Base-by-base conservation (phyloP, 345 rosid species). In the Aquilaria yunnanensis region DNA sequence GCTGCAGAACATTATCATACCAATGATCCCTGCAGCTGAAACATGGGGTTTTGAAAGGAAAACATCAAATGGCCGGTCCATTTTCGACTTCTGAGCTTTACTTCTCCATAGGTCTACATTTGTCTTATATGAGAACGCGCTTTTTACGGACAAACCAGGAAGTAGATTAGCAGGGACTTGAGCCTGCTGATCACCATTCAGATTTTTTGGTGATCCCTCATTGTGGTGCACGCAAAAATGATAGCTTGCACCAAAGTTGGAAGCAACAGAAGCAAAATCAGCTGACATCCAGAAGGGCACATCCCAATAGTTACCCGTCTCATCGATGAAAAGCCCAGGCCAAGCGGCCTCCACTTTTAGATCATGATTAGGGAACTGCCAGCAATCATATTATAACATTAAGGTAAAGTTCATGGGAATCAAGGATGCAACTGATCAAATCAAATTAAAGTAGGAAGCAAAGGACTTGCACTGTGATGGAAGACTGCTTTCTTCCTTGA, bases 21-120 rank as follows among this genome's bases (percentile, higher is more conserved):
- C 98, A 41, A 90, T 76, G 62, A 80, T 78, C 48, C 85, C 92
- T 13, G 95, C 80, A 46, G 85, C 90, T 13, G 96, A 80, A 67
- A 88, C 63, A 51, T 81, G 92, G 61, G 98, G 97, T 75, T 80
- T 75, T 10, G 89, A 88, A 47, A 86, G 94, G 59, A 93, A 85
- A 53, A 83, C 32, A 65, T 93, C 98, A 72, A 59, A 90, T 2
- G 97, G 95, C 59, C 84, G 88, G 70, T 80, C 78, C 78, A 59
- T 66, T 80, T 78, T 81, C 57, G 88, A 72, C 81, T 84, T 88
- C 50, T 66, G 67, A 70, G 77, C 83, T 54, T 67, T 75, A 76
- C 92, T 85, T 65, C 86, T 90, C 97, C 99, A 90, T 54, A 90
- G 62, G 70, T 85, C 84, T 67, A 84, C 23, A 69, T 78, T 85